Evolutionary conservation across 2,329 filamentous ascomycete species (phyloP).

Genomic region (Sclerotinia trifoliorum): DNA sequence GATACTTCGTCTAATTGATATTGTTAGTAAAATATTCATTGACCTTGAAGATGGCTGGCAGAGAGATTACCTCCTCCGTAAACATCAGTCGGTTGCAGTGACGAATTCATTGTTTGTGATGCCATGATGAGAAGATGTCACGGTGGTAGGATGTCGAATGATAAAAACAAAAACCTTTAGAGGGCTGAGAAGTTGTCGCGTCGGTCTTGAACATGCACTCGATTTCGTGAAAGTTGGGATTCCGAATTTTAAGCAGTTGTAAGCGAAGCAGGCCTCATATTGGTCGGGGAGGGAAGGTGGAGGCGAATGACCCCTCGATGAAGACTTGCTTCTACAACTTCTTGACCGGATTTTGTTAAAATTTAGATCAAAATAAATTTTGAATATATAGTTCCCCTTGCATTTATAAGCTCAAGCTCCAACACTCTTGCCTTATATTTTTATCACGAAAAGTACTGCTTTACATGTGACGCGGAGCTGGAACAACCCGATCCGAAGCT

Average conservation of each 20-base stretch:
- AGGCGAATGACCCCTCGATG: slow-evolving; percentile 7
- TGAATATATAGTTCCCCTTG: neutral
- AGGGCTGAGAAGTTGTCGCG: slow-evolving; percentile 20
- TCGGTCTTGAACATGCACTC: slow-evolving; percentile 20
- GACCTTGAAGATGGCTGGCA: slow-evolving; percentile 14
- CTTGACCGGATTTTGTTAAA: neutral
- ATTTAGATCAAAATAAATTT: neutral
- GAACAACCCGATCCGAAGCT: slow-evolving; percentile 15
- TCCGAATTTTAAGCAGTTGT: slow-evolving; percentile 8
- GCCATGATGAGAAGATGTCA: slow-evolving; percentile 46
- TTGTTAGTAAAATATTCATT: slow-evolving; percentile 7
- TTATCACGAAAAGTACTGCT: neutral
- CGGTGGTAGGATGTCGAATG: neutral
- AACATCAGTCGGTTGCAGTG: slow-evolving; percentile 59
- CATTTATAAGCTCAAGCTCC: neutral
- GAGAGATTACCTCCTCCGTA: slow-evolving; percentile 57
- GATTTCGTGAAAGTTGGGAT: slow-evolving; percentile 9
- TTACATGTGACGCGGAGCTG: slow-evolving; percentile 15
- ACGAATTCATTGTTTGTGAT: slow-evolving; percentile 56
- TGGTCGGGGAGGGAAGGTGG: slow-evolving; percentile 11
- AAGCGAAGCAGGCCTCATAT: slow-evolving; percentile 1
- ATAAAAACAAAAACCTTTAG: neutral
- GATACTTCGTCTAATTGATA: slow-evolving; percentile 80
- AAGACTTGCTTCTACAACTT: neutral
- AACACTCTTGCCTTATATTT: neutral